Base-by-base conservation (phyloP, 169 alveolate species). In the Cardiosporidium cionae region DNA sequence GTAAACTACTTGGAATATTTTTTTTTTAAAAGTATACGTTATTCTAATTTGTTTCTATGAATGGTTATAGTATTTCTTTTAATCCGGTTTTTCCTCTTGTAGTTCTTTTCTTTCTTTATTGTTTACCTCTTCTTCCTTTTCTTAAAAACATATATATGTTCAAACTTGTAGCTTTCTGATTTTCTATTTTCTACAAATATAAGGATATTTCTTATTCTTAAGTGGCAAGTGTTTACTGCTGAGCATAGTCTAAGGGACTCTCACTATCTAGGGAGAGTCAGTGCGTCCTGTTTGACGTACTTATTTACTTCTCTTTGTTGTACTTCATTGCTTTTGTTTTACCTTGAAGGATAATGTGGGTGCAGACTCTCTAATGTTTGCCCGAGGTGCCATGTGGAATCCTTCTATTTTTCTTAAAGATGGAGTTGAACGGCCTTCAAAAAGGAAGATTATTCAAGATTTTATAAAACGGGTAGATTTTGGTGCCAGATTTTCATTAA, bases 321-420 rank as follows among this genome's bases (percentile, higher is more conserved):
- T n/a, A 44, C 68, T 28, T 22, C 7, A 35, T 35, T 1, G 4
- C 5, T 53, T 23, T 34, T 33, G 37, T 70, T 28, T 29, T 23
- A 4, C 7, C 64, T 28, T 25, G 33, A 70, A 75, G 82, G 82
- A 75, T n/a, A 37, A 65, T 4, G 32, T 31, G 65, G 76, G 71
- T 52, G 75, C 69, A n/a, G 68, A 28, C 69, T 65, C 66, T 16
- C 28, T 77, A 32, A 77, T 77, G 83, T 62, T 77, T 32, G 83
- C 83, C 7, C 68, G 83, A 29, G 83, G 83, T 22, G 83, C 83
- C 35, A 35, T 77, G 74, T 77, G 83, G 83, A 58, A 77, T 27
- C 83, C 83, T n/a, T 27, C 77, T 32, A 23, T 77, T 2, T 77
- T 77, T 33, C 62, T 68, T 0, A 52, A 27, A 29, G 66, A 69